Base-by-base conservation (phyloP, 192 early-diverging fungal genomes). In the Thamnidium elegans region DNA sequence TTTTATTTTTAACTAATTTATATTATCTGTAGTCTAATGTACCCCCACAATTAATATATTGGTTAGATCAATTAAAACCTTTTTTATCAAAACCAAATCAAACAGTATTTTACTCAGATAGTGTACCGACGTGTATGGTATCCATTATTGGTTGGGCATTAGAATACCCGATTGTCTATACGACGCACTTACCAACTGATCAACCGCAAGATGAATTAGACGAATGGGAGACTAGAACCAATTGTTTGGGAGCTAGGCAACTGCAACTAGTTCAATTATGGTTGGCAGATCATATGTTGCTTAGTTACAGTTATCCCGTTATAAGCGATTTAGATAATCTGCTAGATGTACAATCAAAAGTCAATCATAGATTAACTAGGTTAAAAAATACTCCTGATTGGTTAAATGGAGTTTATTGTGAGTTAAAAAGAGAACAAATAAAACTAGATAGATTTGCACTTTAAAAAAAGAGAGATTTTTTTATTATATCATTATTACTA, bases 121-220 rank as follows among this genome's bases (percentile, higher is more conserved):
- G 15, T 32, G 31, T 68, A 11, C 70, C 70, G n/a, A 44, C 53
- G 3, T 76, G 39, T 51, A 71, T 76, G 66, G 47, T 76, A 20
- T 42, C 66, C 10, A 51, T 76, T 36, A 64, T 70, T 11, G 74
- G 74, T 7, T 76, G 74, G 70, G 14, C 59, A 2, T 21, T 76
- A 1, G 74, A 76, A 26, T 76, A 73, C 23, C 70, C 66, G 32
- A 51, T 65, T 31, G 55, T 73, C 30, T 76, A 73, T 43, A 45
- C 74, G 3, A 48, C 52, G 1, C 68, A 69, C 32, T 46, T 55
- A 48, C 30, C 23, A 31, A 11, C 9, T 42, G 62, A 60, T 21
- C 21, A 19, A 0, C 52, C 47, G 44, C 36, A 71, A 4, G 63
- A 17, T 26, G 65, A 62, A 55, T 50, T 62, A 13, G 50, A 59